Percentiles rank a stretch among this genome's conserved stretches.
phyloP scores from a whole-genome alignment of 2,329 filamentous ascomycete genomes.

The Colletotrichum theobromicola region DNA sequence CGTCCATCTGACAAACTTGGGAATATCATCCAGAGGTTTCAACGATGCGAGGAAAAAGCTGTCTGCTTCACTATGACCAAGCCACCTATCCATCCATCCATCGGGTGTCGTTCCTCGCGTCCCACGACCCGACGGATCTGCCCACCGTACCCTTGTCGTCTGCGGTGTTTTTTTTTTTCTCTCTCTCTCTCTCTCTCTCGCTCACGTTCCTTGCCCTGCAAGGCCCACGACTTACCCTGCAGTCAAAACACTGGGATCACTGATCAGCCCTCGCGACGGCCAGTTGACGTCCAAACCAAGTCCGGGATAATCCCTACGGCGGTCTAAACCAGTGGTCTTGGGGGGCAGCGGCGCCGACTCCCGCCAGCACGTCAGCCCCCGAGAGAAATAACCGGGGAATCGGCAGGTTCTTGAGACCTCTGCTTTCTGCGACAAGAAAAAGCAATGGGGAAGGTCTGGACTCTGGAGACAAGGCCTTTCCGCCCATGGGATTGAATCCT shows the following conservation, averaged over 20 bases:
- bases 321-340: not conserved
- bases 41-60: not conserved
- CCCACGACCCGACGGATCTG: constrained; percentile 2
- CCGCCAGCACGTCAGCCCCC: not conserved
- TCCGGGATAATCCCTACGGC: constrained; percentile 7
- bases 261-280: not conserved
- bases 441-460: constrained; percentile 6
- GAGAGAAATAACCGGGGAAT: constrained; percentile 2
- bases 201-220: not conserved
- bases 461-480: not conserved
- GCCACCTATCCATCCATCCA: not conserved
- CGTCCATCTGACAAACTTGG: not conserved
- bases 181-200: not conserved
- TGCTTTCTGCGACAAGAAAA: constrained; percentile 3
- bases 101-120: not conserved
- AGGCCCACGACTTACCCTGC: not conserved
- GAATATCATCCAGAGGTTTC: not conserved
- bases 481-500: not conserved
- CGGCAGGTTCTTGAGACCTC: not conserved
- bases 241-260: constrained; percentile 6
- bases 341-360: not conserved
- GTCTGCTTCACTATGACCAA: not conserved
- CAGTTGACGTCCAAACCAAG: not conserved
- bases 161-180: not conserved
- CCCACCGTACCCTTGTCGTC: not conserved